Conservation (phyloP, 352 stramenopile genomes). For the Hyaloperonospora brassicae region DNA sequence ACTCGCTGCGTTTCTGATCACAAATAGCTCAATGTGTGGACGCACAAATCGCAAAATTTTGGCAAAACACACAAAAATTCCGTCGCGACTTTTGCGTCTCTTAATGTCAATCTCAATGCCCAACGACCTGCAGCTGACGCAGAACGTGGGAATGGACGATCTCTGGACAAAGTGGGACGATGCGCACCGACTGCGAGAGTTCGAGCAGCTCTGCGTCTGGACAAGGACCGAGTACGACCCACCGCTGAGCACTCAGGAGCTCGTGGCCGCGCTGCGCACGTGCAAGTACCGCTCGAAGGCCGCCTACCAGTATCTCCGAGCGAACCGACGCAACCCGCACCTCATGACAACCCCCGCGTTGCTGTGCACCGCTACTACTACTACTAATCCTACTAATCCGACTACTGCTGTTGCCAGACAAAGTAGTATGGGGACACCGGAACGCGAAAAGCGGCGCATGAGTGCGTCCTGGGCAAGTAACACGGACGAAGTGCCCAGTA, state of each 20-base stretch:
- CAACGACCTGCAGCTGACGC: no score
- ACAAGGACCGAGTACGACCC: conserved; percentile 55
- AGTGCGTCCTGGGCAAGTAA: conserved; percentile 14
- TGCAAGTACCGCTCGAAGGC: conserved; percentile 39
- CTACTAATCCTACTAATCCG: background rate
- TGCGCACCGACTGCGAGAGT: conserved; percentile 5
- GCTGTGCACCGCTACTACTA: conserved; percentile 1
- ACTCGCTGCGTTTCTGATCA: no score
- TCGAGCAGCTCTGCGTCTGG: conserved; percentile 54
- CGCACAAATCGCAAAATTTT: no score
- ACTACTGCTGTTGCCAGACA: background rate
- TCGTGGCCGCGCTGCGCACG: conserved; percentile 34
- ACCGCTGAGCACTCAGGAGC: conserved; percentile 36
- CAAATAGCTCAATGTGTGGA: no score
- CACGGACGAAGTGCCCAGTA: conserved; percentile 12
- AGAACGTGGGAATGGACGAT: no score
- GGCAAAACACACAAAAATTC: no score
- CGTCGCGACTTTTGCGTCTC: no score
- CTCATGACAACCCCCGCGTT: conserved; percentile 8
- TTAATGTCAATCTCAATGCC: no score
- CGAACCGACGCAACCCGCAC: conserved; percentile 16
- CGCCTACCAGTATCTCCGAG: conserved; percentile 48
- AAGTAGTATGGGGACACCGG: conserved; percentile 6
- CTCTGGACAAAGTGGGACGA: no score
- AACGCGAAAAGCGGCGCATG: conserved; percentile 27